Base-by-base conservation (phyloP, 2,329 filamentous ascomycete species). In the Huntiella omanensis region DNA sequence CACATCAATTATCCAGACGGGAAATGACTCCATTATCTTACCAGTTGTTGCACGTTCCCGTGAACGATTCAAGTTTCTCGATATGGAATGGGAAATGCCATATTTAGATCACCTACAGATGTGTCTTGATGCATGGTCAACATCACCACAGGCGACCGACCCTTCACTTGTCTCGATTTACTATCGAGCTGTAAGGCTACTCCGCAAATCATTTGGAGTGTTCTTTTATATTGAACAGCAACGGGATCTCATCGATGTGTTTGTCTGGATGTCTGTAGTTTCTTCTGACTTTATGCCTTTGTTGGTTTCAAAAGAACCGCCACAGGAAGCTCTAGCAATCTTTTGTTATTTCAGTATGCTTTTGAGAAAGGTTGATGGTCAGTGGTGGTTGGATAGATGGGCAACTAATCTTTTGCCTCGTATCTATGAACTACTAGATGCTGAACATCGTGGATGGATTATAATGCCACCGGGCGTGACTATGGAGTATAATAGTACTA, bases 341-440 rank as follows among this genome's bases (percentile, higher is more conserved):
- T 60, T 61, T 47, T 58, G 56, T 12, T 57, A 59, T 47, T 62
- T 59, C 41, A 58, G 57, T 12, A 56, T 61, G 10, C 42, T 58
- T 32, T 44, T 62, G 4, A 53, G 61, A 39, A 59, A 57, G 45
- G 40, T 57, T 10, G 54, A 56, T 43, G 51, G 52, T 32, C 51
- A 62, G 45, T 62, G 61, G 61, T 64, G 60, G 59, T 53, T 62
- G 17, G 55, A 61, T 43, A 60, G 61, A 0, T 61, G 60, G 57
- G 55, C 55, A 1, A 52, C 52, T 13, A 56, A 62, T 49, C 50
- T 64, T 6, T 55, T 64, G 16, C 43, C 51, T 13, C 51, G 55
- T 45, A 55, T 59, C 5, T 63, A 56, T 52, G 50, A 52, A 35
- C 38, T 58, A 37, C 52, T 64, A n/a, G 61, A 63, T 43, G 56